Base-by-base conservation (phyloP, 2,329 filamentous ascomycete genomes). In the Alternaria ethzedia region DNA sequence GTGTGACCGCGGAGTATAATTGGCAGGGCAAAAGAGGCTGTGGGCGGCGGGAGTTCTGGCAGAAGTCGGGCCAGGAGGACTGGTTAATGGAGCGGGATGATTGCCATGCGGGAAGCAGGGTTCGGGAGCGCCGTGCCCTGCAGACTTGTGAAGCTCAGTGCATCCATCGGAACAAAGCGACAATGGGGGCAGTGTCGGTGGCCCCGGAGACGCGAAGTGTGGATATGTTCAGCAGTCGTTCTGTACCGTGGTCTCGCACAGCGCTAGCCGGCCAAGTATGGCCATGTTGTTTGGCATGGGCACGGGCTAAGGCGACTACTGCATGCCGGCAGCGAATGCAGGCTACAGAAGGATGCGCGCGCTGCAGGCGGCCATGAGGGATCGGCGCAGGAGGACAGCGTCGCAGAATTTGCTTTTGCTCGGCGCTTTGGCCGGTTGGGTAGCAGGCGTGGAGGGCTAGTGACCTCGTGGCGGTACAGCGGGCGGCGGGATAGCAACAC, bases 381-480 rank as follows among this genome's bases (percentile, higher is more conserved):
- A 67, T 64, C 61, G 58, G 50, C 64, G 44, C 50, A 21, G 44
- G 52, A 57, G n/a, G 20, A 25, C 54, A 44, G 36, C 47, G 43
- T 54, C 23, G 57, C 54, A 59, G 47, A 56, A 23, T 32, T 54
- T 61, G 67, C 59, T 58, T 63, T 55, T 57, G 32, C 50, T 66
- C 71, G 67, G 70, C 64, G 66, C 63, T 59, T 15, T 60, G 59
- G 67, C 68, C 66, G 71, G 70, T 70, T 74, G 68, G 69, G 64
- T 62, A 63, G 57, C 59, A 65, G 67, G 54, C 59, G 58, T 54
- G 49, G 60, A 63, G 69, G 52, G 60, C 59, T 54, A 51, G 62
- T 51, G 67, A 58, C 72, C 71, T 74, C 71, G 72, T 74, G 73
- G 73, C 71, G 71, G 69, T 62, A 65, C 70, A 68, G 66, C 70